A percentile compares a stretch with the other conserved stretches of the same genome.
Conservation (phyloP, 2,329 filamentous ascomycete genomes). For the Pyrenochaeta sp. region DNA sequence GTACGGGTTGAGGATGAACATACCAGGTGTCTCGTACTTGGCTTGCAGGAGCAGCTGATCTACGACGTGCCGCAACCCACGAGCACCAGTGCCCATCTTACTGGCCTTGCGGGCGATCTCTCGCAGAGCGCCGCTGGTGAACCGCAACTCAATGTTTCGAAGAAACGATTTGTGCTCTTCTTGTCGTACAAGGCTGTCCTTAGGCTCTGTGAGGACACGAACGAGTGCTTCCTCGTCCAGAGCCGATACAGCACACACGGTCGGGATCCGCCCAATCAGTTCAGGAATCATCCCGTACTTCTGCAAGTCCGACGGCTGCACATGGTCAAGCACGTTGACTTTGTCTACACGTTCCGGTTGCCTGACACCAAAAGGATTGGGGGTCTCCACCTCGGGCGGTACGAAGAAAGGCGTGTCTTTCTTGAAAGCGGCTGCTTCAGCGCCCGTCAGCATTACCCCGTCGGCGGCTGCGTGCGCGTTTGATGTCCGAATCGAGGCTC, state of each 20-base stretch:
- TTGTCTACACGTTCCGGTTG: conserved; percentile 31
- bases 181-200: conserved; percentile 86
- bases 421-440: conserved; percentile 66
- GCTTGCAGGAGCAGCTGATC: conserved; percentile 56
- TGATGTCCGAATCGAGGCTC: conserved; percentile 75
- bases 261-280: conserved; percentile 93
- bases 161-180: conserved; percentile 89
- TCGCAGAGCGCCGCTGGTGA: conserved; percentile 82
- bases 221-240: conserved; percentile 75
- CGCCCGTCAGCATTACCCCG: conserved; percentile 66
- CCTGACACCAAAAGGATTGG: conserved; percentile 29
- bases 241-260: conserved; percentile 84
- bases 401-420: conserved; percentile 67
- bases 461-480: conserved; percentile 59
- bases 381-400: conserved; percentile 35
- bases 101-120: conserved; percentile 78
- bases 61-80: conserved; percentile 58
- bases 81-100: conserved; percentile 74
- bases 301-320: conserved; percentile 79
- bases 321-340: conserved; percentile 72
- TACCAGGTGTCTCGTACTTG: conserved; percentile 59
- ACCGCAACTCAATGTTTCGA: conserved; percentile 77
- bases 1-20: conserved; percentile 1
- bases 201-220: conserved; percentile 89
- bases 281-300: conserved; percentile 92